A percentile compares a stretch with the other conserved stretches of the same genome.
Evolutionary conservation across 2,329 filamentous ascomycete species (phyloP).

Genomic region (Diaporthe australafricana): DNA sequence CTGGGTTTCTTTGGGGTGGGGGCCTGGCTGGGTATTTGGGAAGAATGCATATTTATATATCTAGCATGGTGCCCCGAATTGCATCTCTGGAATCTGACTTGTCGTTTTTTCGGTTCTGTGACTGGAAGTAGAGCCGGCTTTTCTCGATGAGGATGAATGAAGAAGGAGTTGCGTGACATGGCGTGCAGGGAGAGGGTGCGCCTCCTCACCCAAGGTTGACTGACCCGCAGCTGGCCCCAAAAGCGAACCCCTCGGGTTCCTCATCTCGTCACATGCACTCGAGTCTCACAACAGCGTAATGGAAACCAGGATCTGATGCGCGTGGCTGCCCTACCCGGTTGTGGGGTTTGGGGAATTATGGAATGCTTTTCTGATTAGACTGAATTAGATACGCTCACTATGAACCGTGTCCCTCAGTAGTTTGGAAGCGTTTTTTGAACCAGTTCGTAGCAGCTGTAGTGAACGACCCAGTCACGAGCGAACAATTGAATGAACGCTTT

Average conservation of each 20-base stretch:
- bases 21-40: not conserved
- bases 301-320: conserved; percentile 11
- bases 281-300: conserved; percentile 24
- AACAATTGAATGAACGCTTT: not conserved
- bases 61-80: not conserved
- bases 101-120: not conserved
- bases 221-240: not conserved
- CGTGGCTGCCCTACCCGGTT: not conserved
- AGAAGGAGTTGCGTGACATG: conserved; percentile 13
- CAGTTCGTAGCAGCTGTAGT: not conserved
- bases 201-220: too few relatives aligned
- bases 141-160: not conserved
- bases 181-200: not conserved
- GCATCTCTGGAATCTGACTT: not conserved
- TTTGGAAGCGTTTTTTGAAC: too few relatives aligned
- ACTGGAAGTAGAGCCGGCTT: not conserved
- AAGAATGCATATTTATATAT: not conserved
- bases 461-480: not conserved
- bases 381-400: not conserved
- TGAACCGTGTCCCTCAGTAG: too few relatives aligned
- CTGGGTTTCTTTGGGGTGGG: not conserved
- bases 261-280: not conserved
- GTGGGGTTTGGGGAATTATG: not conserved
- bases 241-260: not conserved
- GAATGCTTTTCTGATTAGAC: not conserved